Conservation (phyloP, 306 rosid species). For the Castanea crenata region DNA sequence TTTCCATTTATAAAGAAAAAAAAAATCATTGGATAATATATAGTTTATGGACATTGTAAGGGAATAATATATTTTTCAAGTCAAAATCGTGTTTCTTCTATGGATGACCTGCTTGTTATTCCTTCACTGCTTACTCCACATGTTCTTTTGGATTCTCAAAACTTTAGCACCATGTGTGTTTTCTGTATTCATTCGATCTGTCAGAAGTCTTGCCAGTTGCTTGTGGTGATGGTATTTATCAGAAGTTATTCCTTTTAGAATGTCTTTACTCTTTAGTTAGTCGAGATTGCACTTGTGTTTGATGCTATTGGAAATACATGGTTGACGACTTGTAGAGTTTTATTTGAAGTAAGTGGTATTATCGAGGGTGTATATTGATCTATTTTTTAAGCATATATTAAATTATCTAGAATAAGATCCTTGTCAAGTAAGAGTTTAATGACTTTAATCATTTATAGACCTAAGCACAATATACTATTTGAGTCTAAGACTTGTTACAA, state of each 20-base stretch:
- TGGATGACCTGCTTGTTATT: constrained; percentile 84
- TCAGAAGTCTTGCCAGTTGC: constrained; percentile 81
- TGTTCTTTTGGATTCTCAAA: constrained; percentile 72
- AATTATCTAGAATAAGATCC: too few species aligned
- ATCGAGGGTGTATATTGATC: not conserved
- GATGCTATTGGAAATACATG: not conserved
- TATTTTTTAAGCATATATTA: too few species aligned
- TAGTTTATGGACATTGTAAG: too few species aligned
- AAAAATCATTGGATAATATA: not conserved
- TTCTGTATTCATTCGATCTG: constrained; percentile 77
- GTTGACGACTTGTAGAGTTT: not conserved
- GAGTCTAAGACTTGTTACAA: too few species aligned
- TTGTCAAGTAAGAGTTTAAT: too few species aligned
- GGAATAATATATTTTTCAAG: constrained; percentile 40
- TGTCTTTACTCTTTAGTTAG: not conserved
- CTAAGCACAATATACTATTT: too few species aligned
- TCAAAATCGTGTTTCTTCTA: constrained; percentile 91
- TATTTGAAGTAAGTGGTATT: not conserved
- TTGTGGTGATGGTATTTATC: constrained; percentile 93
- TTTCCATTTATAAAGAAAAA: too few species aligned
- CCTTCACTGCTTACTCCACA: constrained; percentile 77
- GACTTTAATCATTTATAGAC: too few species aligned
- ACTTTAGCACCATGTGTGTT: constrained; percentile 79
- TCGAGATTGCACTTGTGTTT: not conserved
- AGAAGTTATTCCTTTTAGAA: constrained; percentile 47